These are phyloP conservation scores for Sequoiadendron giganteum DNA, from an alignment of 75 land plant genomes.

Conservation along the genomic window DNA sequence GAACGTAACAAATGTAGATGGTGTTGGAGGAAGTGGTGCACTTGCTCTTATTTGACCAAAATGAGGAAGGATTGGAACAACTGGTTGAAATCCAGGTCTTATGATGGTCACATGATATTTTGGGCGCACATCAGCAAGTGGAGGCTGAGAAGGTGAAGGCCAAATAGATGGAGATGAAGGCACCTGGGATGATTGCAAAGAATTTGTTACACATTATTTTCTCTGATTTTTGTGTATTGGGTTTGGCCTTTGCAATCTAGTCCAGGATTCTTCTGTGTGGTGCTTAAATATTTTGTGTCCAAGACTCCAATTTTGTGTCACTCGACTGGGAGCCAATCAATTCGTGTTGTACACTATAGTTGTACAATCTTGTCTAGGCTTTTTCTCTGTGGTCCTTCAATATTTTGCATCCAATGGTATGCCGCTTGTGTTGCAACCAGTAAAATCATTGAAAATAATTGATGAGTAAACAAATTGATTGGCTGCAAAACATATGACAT, in stretches of 20 bases:
- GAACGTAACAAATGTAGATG: not conserved
- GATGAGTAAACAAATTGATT: too few species aligned
- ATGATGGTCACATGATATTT: not conserved
- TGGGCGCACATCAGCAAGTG: not conserved
- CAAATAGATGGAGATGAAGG: constrained; percentile 11
- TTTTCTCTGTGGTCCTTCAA: not conserved
- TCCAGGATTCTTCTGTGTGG: not conserved
- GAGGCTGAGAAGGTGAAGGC: constrained; percentile 3
- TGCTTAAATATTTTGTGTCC: not conserved
- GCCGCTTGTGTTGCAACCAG: not conserved
- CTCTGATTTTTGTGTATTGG: not conserved
- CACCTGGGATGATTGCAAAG: constrained; percentile 17
- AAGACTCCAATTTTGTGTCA: not conserved
- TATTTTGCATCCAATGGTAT: not conserved
- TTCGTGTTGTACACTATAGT: not conserved
- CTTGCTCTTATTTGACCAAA: not conserved
- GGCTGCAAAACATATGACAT: not conserved
- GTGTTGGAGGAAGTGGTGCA: constrained; percentile 3
- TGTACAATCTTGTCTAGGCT: not conserved
- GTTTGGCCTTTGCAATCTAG: not conserved
- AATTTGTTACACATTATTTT: not conserved
- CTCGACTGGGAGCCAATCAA: not conserved
- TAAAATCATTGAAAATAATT: too few species aligned
- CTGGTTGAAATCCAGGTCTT: constrained; percentile 8
- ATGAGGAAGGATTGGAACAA: constrained; percentile 8